Evolutionary conservation across 2,329 filamentous ascomycete species (phyloP).

Genomic region (Coniochaeta sp.): DNA sequence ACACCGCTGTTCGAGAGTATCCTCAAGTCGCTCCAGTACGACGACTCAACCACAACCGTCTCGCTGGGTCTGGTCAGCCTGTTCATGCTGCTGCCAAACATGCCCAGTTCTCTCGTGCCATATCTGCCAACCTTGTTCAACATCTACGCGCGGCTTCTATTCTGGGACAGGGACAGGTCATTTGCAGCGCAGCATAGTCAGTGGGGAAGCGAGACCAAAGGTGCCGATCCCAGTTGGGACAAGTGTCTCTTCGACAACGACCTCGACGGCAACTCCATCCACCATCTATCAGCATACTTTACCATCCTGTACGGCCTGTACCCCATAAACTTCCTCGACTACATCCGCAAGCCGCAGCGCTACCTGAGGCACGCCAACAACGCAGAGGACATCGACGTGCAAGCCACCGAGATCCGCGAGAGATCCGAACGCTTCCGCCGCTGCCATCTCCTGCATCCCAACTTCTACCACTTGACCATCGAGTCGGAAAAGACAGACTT

Average conservation of each 20-base stretch:
- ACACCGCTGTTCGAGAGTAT: conserved; percentile 66
- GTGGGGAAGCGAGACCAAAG: conserved; percentile 1
- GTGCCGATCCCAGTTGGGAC: conserved; percentile 49
- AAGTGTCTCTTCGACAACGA: conserved; percentile 54
- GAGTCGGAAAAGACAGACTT: conserved; percentile 73
- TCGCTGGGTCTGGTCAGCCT: conserved; percentile 66
- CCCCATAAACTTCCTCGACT: conserved; percentile 79
- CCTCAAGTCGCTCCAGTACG: conserved; percentile 65
- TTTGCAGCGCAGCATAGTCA: conserved; percentile 27
- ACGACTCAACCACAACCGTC: conserved; percentile 71
- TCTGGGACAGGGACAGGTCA: conserved; percentile 59
- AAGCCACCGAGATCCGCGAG: conserved; percentile 68
- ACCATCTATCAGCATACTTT: conserved; percentile 67
- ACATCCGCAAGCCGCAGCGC: conserved; percentile 73
- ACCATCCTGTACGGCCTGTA: conserved; percentile 79
- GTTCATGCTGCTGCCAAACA: conserved; percentile 77
- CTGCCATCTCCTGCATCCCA: conserved; percentile 71
- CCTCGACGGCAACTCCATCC: conserved; percentile 52
- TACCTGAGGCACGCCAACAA: conserved; percentile 69
- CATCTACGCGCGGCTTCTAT: conserved; percentile 71
- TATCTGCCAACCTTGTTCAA: conserved; percentile 70
- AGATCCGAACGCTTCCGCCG: conserved; percentile 68
- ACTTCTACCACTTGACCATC: conserved; percentile 72
- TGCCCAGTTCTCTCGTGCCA: conserved; percentile 62
- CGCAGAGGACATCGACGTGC: conserved; percentile 67